Base-by-base conservation (phyloP, 176 grass and related monocot genomes). In the Juncus effusus region DNA sequence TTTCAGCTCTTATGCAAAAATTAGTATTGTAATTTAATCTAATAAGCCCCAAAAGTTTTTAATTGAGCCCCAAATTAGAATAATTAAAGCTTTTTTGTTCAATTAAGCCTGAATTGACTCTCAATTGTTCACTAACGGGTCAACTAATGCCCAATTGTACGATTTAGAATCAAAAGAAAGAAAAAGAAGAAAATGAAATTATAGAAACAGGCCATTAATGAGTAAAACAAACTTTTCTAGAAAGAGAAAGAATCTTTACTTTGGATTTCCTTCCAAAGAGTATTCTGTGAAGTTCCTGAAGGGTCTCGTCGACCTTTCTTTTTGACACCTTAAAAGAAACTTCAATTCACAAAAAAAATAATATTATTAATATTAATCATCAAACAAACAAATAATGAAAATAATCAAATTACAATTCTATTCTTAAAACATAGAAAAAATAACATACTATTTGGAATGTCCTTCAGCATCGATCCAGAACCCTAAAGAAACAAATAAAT, bases 241-340 rank as follows among this genome's bases (percentile, higher is more conserved):
- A 72, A 36, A 64, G 53, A 72, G 57, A 67, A 15, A 59, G 61
- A 36, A 62, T 78, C 78, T 92, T 28, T 28, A 28, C 95, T 80
- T 51, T 94, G 73, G 89, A 90, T 76, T 84, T 99, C 57, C 50
- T 94, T 65, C 88, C 88, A 77, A 73, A 99, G 72, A 99, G 69
- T 55, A 99, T 35, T 60, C 62, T 60, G 78, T 94, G 95, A 76
- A 99, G 95, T 62, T 57, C 76, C 59, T 88, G 80, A 13, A 99
- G 86, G 70, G 67, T 94, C 57, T 99, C 95, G 40, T 94, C 95
- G 1, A 3, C 58, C 81, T 87, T 99, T 83, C 95, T 89, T 73
- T 87, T 99, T 38, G 86, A 80, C 47, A 99, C 60, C 82, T 94
- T 99, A 76, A 99, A 99, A 50, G 65, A 76, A 82, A 99, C 95